Evolutionary conservation across 805 yeast species (phyloP).

Genomic region (Kodamaea hsintzibuensis): DNA sequence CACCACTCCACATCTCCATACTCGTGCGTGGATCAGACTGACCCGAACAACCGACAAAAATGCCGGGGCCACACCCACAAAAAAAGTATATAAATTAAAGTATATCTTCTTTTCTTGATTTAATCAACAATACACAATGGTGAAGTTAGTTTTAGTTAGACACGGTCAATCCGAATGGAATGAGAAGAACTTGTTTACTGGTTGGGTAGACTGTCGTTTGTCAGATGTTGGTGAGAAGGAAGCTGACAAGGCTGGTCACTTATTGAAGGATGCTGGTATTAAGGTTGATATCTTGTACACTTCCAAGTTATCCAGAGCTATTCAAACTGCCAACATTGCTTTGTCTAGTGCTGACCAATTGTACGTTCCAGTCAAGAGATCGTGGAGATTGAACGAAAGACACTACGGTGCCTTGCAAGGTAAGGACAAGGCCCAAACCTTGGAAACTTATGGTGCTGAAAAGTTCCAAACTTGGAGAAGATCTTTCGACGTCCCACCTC

Average conservation of each 20-base stretch:
- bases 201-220: conserved; percentile 95
- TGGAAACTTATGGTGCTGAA: conserved; percentile 84
- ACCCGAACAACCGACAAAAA: conserved; percentile 15
- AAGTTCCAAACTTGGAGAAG: conserved; percentile 97
- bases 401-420: conserved; percentile 99
- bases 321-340: conserved; percentile 96
- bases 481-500: conserved; percentile 96
- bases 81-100: conserved; percentile 8
- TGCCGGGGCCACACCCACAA: not conserved
- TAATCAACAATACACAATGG: conserved; percentile 27
- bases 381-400: conserved; percentile 98
- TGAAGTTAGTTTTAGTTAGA: conserved; percentile 86
- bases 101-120: conserved; percentile 3
- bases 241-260: conserved; percentile 91
- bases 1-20: not conserved
- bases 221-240: conserved; percentile 84
- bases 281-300: conserved; percentile 89
- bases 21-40: conserved; percentile 8
- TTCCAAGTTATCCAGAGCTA: conserved; percentile 89
- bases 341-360: conserved; percentile 84
- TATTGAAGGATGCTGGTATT: conserved; percentile 82
- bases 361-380: conserved; percentile 88
- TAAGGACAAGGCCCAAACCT: conserved; percentile 93
- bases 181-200: conserved; percentile 96
- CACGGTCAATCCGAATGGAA: conserved; percentile 99